A percentile compares a stretch with the other conserved stretches of the same genome.
These are phyloP conservation scores for Penicilliopsis zonata DNA, from an alignment of 495 filamentous ascomycete genomes.

Conservation along the genomic window DNA sequence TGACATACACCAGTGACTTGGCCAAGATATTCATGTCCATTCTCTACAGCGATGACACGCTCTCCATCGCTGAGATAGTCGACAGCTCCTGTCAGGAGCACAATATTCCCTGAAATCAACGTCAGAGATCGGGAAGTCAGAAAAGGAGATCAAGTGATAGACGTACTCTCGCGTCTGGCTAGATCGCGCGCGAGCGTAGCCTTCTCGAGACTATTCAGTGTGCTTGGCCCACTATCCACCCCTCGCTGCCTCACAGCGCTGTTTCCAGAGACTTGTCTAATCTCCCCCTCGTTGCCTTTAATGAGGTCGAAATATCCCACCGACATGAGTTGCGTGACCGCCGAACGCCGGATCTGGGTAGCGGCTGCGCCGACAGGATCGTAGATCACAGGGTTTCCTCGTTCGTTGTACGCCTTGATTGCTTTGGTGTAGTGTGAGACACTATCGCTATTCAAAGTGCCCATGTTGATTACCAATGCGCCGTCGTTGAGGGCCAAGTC, in stretches of 20 bases:
- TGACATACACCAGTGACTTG: constrained; percentile 58
- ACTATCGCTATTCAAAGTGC: constrained; percentile 65
- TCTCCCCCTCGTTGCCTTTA: constrained; percentile 93
- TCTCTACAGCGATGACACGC: constrained; percentile 51
- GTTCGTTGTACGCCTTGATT: constrained; percentile 65
- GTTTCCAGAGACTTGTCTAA: constrained; percentile 52
- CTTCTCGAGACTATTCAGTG: constrained; percentile 39
- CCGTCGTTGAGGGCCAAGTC: constrained; percentile 58
- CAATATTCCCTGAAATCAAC: constrained; percentile 42
- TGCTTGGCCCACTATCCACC: constrained; percentile 67
- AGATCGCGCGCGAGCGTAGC: constrained; percentile 49
- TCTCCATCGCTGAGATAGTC: constrained; percentile 73
- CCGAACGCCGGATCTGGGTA: constrained; percentile 56
- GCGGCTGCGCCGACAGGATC: constrained; percentile 92
- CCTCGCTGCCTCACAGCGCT: constrained; percentile 58
- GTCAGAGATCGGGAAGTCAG: neutral
- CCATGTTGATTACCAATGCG: constrained; percentile 88
- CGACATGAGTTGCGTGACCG: constrained; percentile 59
- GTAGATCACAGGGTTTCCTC: constrained; percentile 63
- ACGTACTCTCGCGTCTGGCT: constrained; percentile 45
- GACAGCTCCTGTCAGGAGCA: constrained; percentile 73
- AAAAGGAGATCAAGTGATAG: constrained; percentile 1
- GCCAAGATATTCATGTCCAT: constrained; percentile 70
- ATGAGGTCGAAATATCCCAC: constrained; percentile 74
- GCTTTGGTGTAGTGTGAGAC: constrained; percentile 54